Percentiles rank a stretch among this genome's conserved stretches.
Evolutionary conservation across 2,329 filamentous ascomycete genomes (phyloP).

Genomic region (Lasiodiplodia sp.): DNA sequence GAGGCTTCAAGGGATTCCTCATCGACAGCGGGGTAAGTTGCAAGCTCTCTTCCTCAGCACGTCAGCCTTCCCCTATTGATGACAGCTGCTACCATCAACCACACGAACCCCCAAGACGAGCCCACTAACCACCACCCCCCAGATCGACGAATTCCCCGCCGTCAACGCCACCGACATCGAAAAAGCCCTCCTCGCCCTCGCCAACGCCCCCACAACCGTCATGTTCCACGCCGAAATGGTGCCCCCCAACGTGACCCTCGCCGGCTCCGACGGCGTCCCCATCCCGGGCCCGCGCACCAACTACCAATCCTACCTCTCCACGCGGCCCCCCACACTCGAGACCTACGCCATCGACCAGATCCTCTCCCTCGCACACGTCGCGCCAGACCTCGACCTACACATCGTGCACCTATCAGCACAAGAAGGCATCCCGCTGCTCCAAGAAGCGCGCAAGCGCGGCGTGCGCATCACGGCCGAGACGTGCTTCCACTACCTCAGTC

Average conservation of each 20-base stretch:
- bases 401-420: conserved; percentile 91
- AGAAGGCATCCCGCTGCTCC: conserved; percentile 82
- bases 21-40: conserved; percentile 89
- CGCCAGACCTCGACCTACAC: conserved; percentile 84
- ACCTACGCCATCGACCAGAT: conserved; percentile 90
- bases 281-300: conserved; percentile 74
- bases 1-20: conserved; percentile 96
- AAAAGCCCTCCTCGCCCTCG: conserved; percentile 80
- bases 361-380: conserved; percentile 78
- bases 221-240: conserved; percentile 99
- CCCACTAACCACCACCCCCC: conserved; percentile 31
- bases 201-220: conserved; percentile 82
- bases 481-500: conserved; percentile 91
- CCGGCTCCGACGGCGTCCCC: conserved; percentile 79
- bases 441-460: conserved; percentile 72
- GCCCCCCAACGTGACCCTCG: conserved; percentile 75
- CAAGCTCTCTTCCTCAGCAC: background rate
- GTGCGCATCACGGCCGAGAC: conserved; percentile 92
- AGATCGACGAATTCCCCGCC: conserved; percentile 96
- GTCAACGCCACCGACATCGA: conserved; percentile 81
- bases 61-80: too few relatives aligned
- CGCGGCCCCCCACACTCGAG: conserved; percentile 87
- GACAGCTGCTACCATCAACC: too few relatives aligned
- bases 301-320: conserved; percentile 91
- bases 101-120: background rate